These are phyloP conservation scores for Gastrolobium bilobum DNA, from an alignment of 306 rosid genomes.

Conservation along the genomic window DNA sequence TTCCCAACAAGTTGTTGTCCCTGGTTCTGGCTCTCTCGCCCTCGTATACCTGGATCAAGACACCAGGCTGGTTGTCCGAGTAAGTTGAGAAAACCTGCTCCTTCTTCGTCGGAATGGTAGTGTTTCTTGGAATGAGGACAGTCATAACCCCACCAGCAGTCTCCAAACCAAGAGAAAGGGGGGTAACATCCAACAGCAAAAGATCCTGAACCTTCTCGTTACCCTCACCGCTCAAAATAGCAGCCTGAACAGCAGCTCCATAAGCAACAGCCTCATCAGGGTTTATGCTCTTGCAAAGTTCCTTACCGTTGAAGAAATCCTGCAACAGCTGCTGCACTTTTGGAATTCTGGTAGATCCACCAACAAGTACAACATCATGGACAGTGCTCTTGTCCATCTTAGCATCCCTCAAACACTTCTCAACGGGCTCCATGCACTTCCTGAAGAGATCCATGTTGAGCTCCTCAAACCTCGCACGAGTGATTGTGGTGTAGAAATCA, in stretches of 20 bases:
- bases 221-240: slow-evolving; percentile 74
- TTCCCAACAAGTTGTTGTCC: slow-evolving; percentile 71
- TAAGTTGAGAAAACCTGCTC: slow-evolving; percentile 76
- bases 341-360: slow-evolving; percentile 81
- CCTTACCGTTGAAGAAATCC: slow-evolving; percentile 77
- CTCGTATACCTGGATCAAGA: slow-evolving; percentile 66
- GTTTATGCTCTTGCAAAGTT: slow-evolving; percentile 79
- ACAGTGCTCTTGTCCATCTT: slow-evolving; percentile 75
- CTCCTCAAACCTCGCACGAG: slow-evolving; percentile 78
- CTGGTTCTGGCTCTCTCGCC: slow-evolving; percentile 68
- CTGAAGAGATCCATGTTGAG: slow-evolving; percentile 79
- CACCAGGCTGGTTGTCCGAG: slow-evolving; percentile 73
- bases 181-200: slow-evolving; percentile 71
- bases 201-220: slow-evolving; percentile 75
- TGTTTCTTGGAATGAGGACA: slow-evolving; percentile 73
- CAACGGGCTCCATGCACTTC: slow-evolving; percentile 81
- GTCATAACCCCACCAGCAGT: slow-evolving; percentile 75
- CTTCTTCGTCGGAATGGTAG: slow-evolving; percentile 77
- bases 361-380: slow-evolving; percentile 75
- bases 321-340: slow-evolving; percentile 78
- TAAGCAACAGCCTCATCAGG: slow-evolving; percentile 86
- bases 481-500: slow-evolving; percentile 71
- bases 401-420: slow-evolving; percentile 76
- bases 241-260: slow-evolving; percentile 82
- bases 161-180: slow-evolving; percentile 68